These are phyloP conservation scores for Sungouiozyma intestinalis DNA, from an alignment of 805 yeast species.

Conservation along the genomic window DNA sequence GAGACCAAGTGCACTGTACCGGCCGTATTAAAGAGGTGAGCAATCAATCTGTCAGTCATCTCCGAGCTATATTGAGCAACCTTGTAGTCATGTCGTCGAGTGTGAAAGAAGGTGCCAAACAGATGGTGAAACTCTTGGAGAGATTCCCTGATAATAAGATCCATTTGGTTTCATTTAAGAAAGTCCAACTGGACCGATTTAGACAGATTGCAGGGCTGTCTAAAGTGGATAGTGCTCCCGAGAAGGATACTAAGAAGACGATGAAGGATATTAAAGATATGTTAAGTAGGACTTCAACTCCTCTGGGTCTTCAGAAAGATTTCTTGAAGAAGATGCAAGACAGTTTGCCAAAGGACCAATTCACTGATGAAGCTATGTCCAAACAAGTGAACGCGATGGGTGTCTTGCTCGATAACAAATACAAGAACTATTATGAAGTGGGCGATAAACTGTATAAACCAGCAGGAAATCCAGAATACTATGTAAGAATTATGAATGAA, in stretches of 20 bases:
- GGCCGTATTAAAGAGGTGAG: too few species aligned
- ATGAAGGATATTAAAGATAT: constrained; percentile 33
- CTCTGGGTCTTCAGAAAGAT: constrained; percentile 38
- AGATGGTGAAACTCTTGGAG: constrained; percentile 47
- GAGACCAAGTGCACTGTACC: too few species aligned
- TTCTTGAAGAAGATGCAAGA: constrained; percentile 35
- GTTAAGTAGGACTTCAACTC: constrained; percentile 27
- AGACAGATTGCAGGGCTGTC: constrained; percentile 39
- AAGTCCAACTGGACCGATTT: constrained; percentile 49
- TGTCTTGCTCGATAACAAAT: constrained; percentile 48
- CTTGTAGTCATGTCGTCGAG: too few species aligned
- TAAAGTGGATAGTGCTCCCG: constrained; percentile 17
- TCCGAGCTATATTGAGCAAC: too few species aligned
- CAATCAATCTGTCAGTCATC: too few species aligned
- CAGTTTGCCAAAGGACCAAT: constrained; percentile 38
- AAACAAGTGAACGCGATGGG: constrained; percentile 51
- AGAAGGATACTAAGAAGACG: constrained; percentile 27
- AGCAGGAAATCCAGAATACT: constrained; percentile 77
- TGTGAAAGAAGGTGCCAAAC: constrained; percentile 43
- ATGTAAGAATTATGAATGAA: constrained; percentile 58
- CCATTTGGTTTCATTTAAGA: constrained; percentile 62
- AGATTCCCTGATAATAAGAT: constrained; percentile 61
- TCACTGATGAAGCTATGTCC: constrained; percentile 36
- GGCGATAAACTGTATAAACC: constrained; percentile 63
- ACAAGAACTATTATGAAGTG: constrained; percentile 50